Conservation (phyloP, 2,329 filamentous ascomycete genomes). For the Stenocarpella maydis region DNA sequence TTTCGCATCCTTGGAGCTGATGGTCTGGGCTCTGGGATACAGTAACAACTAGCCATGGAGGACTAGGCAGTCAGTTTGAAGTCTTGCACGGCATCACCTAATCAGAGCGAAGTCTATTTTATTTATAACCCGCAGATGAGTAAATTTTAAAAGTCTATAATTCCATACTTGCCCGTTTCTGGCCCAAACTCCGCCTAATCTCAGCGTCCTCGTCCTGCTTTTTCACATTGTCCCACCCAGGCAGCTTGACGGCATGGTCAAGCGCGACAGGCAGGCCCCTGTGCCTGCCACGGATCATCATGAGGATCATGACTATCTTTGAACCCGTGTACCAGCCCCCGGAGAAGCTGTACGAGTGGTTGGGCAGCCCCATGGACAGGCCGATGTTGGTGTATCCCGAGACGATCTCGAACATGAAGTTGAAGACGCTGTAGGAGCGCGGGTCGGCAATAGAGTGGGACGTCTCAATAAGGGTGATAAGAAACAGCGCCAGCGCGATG, state of each 20-base stretch:
- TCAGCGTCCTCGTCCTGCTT: constrained; percentile 33
- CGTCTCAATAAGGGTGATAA: constrained; percentile 68
- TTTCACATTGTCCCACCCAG: constrained; percentile 46
- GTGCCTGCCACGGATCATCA: constrained; percentile 59
- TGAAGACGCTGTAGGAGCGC: constrained; percentile 64
- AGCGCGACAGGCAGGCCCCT: constrained; percentile 63
- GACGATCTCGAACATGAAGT: constrained; percentile 66
- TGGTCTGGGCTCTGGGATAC: no score
- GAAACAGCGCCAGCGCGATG: constrained; percentile 66
- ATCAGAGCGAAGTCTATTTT: background rate
- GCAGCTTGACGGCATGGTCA: constrained; percentile 58
- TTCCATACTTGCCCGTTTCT: constrained; percentile 7
- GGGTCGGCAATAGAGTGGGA: constrained; percentile 61
- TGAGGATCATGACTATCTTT: constrained; percentile 33
- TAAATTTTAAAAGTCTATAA: background rate
- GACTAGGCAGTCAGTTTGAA: no score
- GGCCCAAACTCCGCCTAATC: constrained; percentile 30
- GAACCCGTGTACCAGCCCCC: constrained; percentile 34
- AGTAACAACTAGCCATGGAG: no score
- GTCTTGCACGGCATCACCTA: background rate
- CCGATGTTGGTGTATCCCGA: constrained; percentile 35
- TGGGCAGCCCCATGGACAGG: constrained; percentile 21
- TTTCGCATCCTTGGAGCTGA: no score
- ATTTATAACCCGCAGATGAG: background rate
- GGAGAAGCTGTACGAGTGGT: constrained; percentile 29